phyloP scores from a whole-genome alignment of 148 eudicot genomes.

The Nepenthes mirabilis region DNA sequence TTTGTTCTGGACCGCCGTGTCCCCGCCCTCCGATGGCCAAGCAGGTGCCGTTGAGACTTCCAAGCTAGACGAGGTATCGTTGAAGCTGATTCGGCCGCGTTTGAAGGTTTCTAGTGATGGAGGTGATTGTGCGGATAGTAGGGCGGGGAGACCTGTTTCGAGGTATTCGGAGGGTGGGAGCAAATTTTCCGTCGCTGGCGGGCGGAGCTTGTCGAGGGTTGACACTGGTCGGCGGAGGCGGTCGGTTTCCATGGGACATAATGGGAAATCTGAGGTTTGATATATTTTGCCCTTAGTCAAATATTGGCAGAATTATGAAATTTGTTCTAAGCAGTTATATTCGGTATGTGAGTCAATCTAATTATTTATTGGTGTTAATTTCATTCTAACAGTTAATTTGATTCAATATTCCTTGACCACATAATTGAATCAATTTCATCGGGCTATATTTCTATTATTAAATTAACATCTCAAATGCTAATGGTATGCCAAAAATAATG shows the following conservation, averaged over 20 bases:
- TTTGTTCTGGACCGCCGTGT: slow-evolving; percentile 36
- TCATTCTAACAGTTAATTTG: too few species aligned
- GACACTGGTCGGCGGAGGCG: slow-evolving; percentile 22
- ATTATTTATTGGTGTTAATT: too few species aligned
- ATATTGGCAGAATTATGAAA: too few species aligned
- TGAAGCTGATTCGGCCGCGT: not conserved
- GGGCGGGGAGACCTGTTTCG: slow-evolving; percentile 46
- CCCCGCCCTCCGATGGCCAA: slow-evolving; percentile 17
- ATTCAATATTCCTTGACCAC: too few species aligned
- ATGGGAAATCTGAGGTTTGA: slow-evolving; percentile 34
- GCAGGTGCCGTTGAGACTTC: slow-evolving; percentile 3
- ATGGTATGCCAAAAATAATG: too few species aligned
- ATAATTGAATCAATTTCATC: too few species aligned
- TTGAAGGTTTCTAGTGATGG: slow-evolving; percentile 3
- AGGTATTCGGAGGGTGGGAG: slow-evolving; percentile 17
- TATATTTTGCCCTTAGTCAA: too few species aligned
- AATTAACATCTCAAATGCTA: too few species aligned
- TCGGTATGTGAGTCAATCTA: too few species aligned
- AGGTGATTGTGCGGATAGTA: slow-evolving; percentile 10
- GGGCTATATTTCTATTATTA: too few species aligned
- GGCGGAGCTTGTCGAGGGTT: slow-evolving; percentile 44
- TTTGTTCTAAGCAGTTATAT: too few species aligned
- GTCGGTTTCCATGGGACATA: slow-evolving; percentile 23
- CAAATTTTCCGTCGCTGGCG: slow-evolving; percentile 3
- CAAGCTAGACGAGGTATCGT: slow-evolving; percentile 4